Evolutionary conservation across 352 stramenopile genomes (phyloP).

Genomic region (Blastocystis sp.): DNA sequence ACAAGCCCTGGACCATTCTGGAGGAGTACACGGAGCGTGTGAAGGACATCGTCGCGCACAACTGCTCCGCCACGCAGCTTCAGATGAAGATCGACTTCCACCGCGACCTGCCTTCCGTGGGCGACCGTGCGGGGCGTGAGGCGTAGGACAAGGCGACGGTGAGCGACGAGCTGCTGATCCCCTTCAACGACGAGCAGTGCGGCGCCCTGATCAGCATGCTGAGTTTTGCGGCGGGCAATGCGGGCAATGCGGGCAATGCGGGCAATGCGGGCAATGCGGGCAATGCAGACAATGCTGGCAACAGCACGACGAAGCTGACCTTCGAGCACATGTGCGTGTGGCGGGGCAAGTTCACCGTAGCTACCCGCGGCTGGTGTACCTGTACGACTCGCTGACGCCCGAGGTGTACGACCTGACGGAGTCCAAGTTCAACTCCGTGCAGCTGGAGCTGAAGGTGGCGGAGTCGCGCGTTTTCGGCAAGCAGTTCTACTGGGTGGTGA

Average conservation of each 20-base stretch:
- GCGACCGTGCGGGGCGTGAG: neutral
- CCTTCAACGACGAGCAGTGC: slow-evolving; percentile 36
- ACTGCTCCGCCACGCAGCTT: slow-evolving; percentile 20
- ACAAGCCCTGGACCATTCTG: slow-evolving; percentile 48
- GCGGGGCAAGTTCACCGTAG: neutral
- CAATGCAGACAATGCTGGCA: neutral
- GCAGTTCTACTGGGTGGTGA: slow-evolving; percentile 55
- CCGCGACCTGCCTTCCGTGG: slow-evolving; percentile 16
- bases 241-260: too few species aligned
- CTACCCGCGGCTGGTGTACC: slow-evolving; percentile 50
- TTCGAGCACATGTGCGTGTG: slow-evolving; percentile 42
- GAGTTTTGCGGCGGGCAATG: neutral
- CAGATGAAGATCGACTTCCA: neutral
- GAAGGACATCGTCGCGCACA: neutral
- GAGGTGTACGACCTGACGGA: slow-evolving; percentile 19
- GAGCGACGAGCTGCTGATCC: neutral
- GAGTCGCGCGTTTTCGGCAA: slow-evolving; percentile 1
- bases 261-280: neutral
- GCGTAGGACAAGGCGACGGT: slow-evolving; percentile 18
- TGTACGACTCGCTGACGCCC: slow-evolving; percentile 17
- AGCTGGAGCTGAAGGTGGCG: neutral
- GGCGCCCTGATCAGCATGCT: slow-evolving; percentile 5
- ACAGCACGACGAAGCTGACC: neutral
- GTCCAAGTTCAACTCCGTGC: slow-evolving; percentile 23
- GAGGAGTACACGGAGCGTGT: slow-evolving; percentile 51